Base-by-base conservation (phyloP, 2,329 filamentous ascomycete species). In the Talaromyces sp. region DNA sequence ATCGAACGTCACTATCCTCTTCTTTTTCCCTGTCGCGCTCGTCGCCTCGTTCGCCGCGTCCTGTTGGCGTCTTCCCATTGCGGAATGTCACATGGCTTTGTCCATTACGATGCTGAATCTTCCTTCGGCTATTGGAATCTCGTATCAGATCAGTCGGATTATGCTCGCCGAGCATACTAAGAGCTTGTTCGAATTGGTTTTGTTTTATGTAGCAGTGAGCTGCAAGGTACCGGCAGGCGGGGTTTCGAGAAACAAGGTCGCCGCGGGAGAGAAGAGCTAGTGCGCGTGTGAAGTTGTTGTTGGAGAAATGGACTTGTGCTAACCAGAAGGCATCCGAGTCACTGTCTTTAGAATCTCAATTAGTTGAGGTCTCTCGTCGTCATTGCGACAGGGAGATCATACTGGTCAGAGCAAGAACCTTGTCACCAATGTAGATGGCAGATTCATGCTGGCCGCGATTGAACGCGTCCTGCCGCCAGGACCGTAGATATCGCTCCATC, bases 361-460 rank as follows among this genome's bases (percentile, higher is more conserved):
- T 20, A 63, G 57, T 41, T 36, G 11, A 40, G n/a, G 9, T 11
- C 14, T 20, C 24, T 29, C 35, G 24, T 42, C 16, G 11, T 27
- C 30, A 14, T 16, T 41, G 46, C 5, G 27, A 37, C 17, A 22
- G 14, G 36, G 16, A 16, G 50, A 13, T 37, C 56, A 48, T 55
- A 97, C 93, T 90, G 33, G 93, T 97, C 68, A 99, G 80, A 52
- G 94, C 94, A 52, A 97, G 82, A 64, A 99, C 82, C 79, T 99
- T 99, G 81, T 99, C 94, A 59, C 91, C 94, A 60, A 97, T 91
- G 71, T 96, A 97, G 65, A 97, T 93, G 68, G 94, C 94, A 30
- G 93, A 90, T 61, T 97, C 93, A 73, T 97, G 92, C 72, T 99
- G 94, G 60, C 94, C 91, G 74, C 95, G 94, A 76, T 96, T 93